Evolutionary conservation across 129 eudicot genomes (phyloP).

Genomic region (Centella asiatica): DNA sequence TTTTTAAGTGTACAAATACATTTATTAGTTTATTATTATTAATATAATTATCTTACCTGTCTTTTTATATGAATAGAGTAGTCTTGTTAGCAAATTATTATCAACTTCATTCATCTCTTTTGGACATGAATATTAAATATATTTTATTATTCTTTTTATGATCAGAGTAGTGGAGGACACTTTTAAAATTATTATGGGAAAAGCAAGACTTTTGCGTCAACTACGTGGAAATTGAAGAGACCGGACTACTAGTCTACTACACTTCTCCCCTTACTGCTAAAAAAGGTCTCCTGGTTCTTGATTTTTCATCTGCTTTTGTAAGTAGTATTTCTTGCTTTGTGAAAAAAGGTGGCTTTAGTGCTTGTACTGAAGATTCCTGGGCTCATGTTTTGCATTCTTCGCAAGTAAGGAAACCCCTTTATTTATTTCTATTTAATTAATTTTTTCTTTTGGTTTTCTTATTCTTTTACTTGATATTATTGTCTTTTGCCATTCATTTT

Average conservation of each 20-base stretch:
- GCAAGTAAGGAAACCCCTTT: not conserved
- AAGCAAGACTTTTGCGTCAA: slow-evolving; percentile 8
- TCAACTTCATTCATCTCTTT: too few relatives aligned
- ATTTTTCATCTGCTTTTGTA: not conserved
- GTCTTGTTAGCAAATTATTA: too few relatives aligned
- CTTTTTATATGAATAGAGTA: too few relatives aligned
- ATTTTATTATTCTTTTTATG: too few relatives aligned
- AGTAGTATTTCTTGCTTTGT: not conserved
- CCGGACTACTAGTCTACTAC: not conserved
- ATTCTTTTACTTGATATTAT: not conserved
- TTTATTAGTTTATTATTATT: too few relatives aligned
- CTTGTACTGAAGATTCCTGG: slow-evolving; percentile 8
- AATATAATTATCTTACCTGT: too few relatives aligned
- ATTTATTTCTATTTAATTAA: not conserved
- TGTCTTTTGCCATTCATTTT: too few relatives aligned
- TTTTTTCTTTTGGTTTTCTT: not conserved
- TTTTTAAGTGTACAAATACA: too few relatives aligned
- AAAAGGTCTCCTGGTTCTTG: not conserved
- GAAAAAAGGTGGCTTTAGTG: slow-evolving; percentile 4
- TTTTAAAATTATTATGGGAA: too few relatives aligned
- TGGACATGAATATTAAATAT: too few relatives aligned
- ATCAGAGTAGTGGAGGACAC: too few relatives aligned
- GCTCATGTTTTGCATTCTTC: not conserved
- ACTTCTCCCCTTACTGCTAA: not conserved
- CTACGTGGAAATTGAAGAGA: not conserved